Conservation (phyloP, 352 stramenopile genomes). For the Pythium pyrilobum region DNA sequence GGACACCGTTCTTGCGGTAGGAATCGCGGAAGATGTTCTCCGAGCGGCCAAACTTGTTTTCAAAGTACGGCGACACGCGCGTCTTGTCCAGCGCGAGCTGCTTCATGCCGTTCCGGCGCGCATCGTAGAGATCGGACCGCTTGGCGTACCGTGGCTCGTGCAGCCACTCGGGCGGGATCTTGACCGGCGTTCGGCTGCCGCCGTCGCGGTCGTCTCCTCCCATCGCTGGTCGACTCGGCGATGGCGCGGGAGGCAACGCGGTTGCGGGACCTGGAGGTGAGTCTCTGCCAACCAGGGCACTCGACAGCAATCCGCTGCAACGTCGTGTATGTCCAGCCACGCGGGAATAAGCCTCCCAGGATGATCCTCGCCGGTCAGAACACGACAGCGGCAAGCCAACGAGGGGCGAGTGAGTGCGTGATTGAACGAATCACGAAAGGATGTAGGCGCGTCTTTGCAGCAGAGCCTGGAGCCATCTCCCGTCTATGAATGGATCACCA, state of each 20-base stretch:
- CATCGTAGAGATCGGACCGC: slow-evolving; percentile 42
- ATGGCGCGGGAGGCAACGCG: background rate
- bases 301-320: too few species aligned
- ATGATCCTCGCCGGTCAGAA: too few species aligned
- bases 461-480: background rate
- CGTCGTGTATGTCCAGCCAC: too few species aligned
- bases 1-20: slow-evolving; percentile 42
- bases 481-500: background rate
- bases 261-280: too few species aligned
- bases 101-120: slow-evolving; percentile 34
- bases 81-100: slow-evolving; percentile 29
- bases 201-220: background rate
- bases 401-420: too few species aligned
- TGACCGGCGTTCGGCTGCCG: slow-evolving; percentile 12
- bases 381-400: too few species aligned
- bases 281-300: too few species aligned
- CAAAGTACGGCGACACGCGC: slow-evolving; percentile 20
- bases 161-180: slow-evolving; percentile 56
- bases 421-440: too few species aligned
- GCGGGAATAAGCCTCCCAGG: too few species aligned
- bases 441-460: too few species aligned
- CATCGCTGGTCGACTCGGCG: background rate
- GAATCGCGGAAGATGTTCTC: slow-evolving; percentile 49
- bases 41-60: slow-evolving; percentile 31
- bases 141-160: slow-evolving; percentile 37